These are phyloP conservation scores for Pyrenochaeta sp. DNA, from an alignment of 2,329 filamentous ascomycete genomes.

Conservation along the genomic window DNA sequence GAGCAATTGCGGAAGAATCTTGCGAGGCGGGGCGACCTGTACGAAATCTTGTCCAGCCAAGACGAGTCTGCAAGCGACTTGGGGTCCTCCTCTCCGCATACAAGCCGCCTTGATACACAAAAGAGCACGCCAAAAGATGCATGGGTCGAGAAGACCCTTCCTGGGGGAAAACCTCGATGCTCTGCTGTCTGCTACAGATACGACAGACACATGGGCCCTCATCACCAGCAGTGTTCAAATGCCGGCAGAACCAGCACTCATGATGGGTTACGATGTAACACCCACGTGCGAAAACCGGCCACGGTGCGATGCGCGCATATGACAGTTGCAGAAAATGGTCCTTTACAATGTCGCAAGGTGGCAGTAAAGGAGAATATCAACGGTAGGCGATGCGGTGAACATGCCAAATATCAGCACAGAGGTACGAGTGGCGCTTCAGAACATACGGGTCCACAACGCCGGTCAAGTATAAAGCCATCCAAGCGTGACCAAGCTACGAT, in stretches of 20 bases:
- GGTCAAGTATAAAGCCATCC: no score
- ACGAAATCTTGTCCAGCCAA: conserved; percentile 28
- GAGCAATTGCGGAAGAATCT: conserved; percentile 10
- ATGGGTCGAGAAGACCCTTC: conserved; percentile 1
- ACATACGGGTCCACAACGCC: no score
- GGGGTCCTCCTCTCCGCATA: no score
- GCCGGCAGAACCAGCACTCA: conserved; percentile 1
- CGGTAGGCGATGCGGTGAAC: no score
- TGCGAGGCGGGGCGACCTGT: conserved; percentile 21
- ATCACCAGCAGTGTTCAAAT: conserved; percentile 13
- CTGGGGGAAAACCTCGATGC: conserved; percentile 11
- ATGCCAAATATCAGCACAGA: no score
- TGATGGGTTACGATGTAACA: conserved; percentile 3
- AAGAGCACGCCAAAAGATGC: not conserved
- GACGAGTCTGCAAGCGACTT: not conserved
- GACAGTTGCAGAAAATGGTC: no score
- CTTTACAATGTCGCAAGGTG: no score
- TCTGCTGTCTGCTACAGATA: conserved; percentile 8
- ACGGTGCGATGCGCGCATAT: conserved; percentile 3
- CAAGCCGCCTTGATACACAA: no score
- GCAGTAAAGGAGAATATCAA: no score
- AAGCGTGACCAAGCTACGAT: no score
- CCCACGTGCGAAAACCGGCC: conserved; percentile 3
- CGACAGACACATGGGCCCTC: not conserved
- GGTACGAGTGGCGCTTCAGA: no score